phyloP scores from a whole-genome alignment of 2,329 filamentous ascomycete genomes.

The Akanthomyces muscarius region DNA sequence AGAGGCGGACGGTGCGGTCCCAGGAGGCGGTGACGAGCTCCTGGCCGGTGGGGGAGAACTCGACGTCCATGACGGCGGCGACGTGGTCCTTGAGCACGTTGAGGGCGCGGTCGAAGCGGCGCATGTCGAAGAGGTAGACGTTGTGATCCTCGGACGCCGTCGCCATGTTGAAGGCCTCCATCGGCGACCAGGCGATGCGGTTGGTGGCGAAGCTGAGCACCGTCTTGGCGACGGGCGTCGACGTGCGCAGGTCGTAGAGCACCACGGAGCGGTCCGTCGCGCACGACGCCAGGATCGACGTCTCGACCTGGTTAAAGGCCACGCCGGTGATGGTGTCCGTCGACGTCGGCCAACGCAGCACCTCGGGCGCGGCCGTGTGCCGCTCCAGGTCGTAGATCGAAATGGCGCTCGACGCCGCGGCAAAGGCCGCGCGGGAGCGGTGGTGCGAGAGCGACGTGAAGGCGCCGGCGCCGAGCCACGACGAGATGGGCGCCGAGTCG shows the following conservation, averaged over 20 bases:
- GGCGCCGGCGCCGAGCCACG: slow-evolving; percentile 77
- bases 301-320: slow-evolving; percentile 91
- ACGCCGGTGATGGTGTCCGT: slow-evolving; percentile 87
- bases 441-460: slow-evolving; percentile 86
- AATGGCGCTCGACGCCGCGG: slow-evolving; percentile 70
- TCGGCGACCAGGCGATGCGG: slow-evolving; percentile 86
- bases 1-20: slow-evolving; percentile 79
- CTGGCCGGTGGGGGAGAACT: slow-evolving; percentile 91
- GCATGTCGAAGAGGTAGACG: slow-evolving; percentile 83
- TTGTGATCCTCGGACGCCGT: slow-evolving; percentile 95
- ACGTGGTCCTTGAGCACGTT: slow-evolving; percentile 91
- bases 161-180: slow-evolving; percentile 94
- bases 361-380: slow-evolving; percentile 75
- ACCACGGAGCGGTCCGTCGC: slow-evolving; percentile 83
- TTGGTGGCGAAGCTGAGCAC: slow-evolving; percentile 80
- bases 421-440: slow-evolving; percentile 72
- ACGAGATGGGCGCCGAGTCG: slow-evolving; percentile 69
- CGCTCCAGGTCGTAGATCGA: slow-evolving; percentile 85
- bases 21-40: slow-evolving; percentile 89
- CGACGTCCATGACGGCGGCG: slow-evolving; percentile 89
- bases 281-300: slow-evolving; percentile 80
- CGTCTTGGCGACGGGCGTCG: slow-evolving; percentile 74
- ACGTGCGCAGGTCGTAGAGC: slow-evolving; percentile 87
- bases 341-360: slow-evolving; percentile 79
- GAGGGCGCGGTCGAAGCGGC: slow-evolving; percentile 79